Base-by-base conservation (phyloP, 768 basidiomycete genomes). In the Paxillus rubicundulus region DNA sequence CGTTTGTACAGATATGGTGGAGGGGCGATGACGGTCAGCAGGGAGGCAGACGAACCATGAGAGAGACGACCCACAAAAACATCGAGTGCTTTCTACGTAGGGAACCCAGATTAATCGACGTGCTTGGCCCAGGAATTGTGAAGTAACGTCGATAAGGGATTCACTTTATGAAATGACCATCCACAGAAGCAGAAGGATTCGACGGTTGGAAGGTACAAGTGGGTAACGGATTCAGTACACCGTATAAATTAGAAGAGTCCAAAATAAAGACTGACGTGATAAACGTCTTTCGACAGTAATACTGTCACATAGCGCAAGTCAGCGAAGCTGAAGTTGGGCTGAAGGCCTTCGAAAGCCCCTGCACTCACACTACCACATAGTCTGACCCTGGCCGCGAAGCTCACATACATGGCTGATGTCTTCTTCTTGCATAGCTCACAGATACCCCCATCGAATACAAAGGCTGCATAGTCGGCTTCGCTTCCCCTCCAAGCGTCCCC, bases 391-490 rank as follows among this genome's bases (percentile, higher is more conserved):
- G 80, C 59, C 1, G 78, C 70, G 56, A 80, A 86, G 12, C 82
- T 83, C 2, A 49, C 49, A 56, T 75, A 82, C 61, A 73, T 68
- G 5, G 54, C 53, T 3, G 61, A 66, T 0, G 76, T 78, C 8
- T 47, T 14, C 45, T 66, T 65, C 13, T 52, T 45, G 59, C 86
- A 84, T 51, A 86, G 82, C 63, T 78, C 77, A 57, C 87, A 89
- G 2, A 54, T 16, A 0, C 85, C 84, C 0, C 65, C 65, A 57
- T 81, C 80, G 52, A 85, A 89, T 20, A 88, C 54, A 49, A 87
- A 79, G 0, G 85, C 79, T n/a, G 82, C 84, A 63, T 82, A 86
- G 0, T 78, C 71, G 0, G 80, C 61, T 59, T 89, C 87, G 5
- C 73, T 77, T 5, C 39, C 50, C 12, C 39, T 47, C 62, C 79